phyloP scores from a whole-genome alignment of 1,284 basidiomycete genomes.

The Apiotrichum brassicae region DNA sequence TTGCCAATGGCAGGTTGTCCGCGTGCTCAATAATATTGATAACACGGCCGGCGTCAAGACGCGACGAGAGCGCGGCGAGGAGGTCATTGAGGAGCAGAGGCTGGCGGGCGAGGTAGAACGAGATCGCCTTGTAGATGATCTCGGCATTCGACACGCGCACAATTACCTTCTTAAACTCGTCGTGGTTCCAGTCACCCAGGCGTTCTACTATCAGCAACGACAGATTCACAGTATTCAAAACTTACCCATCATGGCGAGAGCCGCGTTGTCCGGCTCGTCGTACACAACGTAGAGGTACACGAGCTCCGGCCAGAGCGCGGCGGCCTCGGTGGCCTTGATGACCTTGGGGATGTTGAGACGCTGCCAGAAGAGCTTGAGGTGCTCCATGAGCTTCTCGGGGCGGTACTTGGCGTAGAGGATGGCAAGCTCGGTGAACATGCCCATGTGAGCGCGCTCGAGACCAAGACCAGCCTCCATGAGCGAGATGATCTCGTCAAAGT shows the following conservation, averaged over 20 bases:
- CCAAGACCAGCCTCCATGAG: constrained; percentile 92
- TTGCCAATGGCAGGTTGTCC: constrained; percentile 89
- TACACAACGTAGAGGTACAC: constrained; percentile 99
- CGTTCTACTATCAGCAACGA: constrained; percentile 55
- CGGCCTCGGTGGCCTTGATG: constrained; percentile 88
- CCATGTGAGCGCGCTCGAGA: constrained; percentile 87
- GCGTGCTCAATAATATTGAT: constrained; percentile 95
- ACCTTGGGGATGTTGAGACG: constrained; percentile 53
- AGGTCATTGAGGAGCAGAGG: constrained; percentile 90
- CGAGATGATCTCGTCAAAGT: constrained; percentile 89
- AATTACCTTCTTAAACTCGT: constrained; percentile 71
- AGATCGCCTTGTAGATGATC: constrained; percentile 60
- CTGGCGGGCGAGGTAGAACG: constrained; percentile 78
- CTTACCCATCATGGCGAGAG: constrained; percentile 5
- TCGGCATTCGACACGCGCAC: constrained; percentile 93
- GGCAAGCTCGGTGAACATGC: constrained; percentile 69
- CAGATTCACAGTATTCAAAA: too few relatives aligned
- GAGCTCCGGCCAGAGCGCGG: constrained; percentile 98
- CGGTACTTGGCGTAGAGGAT: constrained; percentile 94
- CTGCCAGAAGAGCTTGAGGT: background rate
- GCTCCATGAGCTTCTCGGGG: constrained; percentile 87
- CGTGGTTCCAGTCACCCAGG: constrained; percentile 96
- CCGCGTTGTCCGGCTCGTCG: constrained; percentile 46
- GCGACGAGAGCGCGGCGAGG: constrained; percentile 80
- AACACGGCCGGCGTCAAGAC: constrained; percentile 90